A percentile compares a stretch with the other conserved stretches of the same genome.
These are phyloP conservation scores for Euryodendron excelsum DNA, from an alignment of 148 eudicot genomes.

Conservation along the genomic window DNA sequence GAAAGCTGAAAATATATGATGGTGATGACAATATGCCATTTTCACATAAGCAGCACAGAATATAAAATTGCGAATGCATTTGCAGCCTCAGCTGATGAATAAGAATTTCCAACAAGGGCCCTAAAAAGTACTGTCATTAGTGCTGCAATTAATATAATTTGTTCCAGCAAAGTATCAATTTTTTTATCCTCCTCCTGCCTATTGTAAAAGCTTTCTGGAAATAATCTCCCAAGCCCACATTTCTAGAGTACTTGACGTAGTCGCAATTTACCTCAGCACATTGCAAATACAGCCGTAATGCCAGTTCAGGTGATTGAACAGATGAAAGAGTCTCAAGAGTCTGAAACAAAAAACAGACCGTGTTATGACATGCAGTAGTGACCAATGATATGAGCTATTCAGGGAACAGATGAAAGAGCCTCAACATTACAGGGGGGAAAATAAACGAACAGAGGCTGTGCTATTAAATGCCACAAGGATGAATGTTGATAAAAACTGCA, in stretches of 20 bases:
- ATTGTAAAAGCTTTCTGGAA: background rate
- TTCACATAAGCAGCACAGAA: background rate
- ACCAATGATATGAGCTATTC: slow-evolving; percentile 1
- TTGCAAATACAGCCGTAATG: slow-evolving; percentile 89
- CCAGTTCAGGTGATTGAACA: slow-evolving; percentile 86
- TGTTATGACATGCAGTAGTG: background rate
- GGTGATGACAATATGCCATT: background rate
- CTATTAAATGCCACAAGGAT: background rate
- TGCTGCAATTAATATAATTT: background rate
- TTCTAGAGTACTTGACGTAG: background rate
- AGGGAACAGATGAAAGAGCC: background rate
- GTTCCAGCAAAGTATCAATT: background rate
- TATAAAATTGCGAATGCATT: background rate
- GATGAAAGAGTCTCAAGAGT: slow-evolving; percentile 71
- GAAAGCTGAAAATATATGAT: background rate
- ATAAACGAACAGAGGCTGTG: background rate
- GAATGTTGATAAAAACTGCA: background rate
- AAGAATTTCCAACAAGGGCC: background rate
- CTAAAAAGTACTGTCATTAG: background rate
- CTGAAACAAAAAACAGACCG: slow-evolving; percentile 39
- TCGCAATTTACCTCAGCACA: slow-evolving; percentile 82
- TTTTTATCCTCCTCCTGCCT: background rate
- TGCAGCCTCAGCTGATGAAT: background rate
- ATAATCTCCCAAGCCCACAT: background rate
- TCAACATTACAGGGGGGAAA: background rate